phyloP scores from a whole-genome alignment of 768 basidiomycete species.

The Basidioascus undulatus region DNA sequence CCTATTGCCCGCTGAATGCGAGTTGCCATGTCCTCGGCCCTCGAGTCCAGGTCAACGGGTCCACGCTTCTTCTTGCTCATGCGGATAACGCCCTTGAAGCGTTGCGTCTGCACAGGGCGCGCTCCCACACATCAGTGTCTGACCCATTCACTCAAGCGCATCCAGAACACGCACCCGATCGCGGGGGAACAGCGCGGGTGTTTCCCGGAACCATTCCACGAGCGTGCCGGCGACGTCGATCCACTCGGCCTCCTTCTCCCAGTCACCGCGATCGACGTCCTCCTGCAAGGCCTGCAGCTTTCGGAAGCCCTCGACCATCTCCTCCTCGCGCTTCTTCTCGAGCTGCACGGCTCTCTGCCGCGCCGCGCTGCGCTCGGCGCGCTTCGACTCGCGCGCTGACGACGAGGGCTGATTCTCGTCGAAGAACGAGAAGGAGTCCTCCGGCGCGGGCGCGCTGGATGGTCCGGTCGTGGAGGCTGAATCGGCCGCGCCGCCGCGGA shows the following conservation, averaged over 20 bases:
- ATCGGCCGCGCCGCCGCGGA: too few species aligned
- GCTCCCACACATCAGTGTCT: slow-evolving; percentile 7
- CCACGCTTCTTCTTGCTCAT: slow-evolving; percentile 2
- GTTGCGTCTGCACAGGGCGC: not conserved
- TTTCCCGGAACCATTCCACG: slow-evolving; percentile 71
- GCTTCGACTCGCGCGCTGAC: slow-evolving; percentile 1
- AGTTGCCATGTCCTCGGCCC: slow-evolving; percentile 18
- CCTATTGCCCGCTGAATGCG: slow-evolving; percentile 18
- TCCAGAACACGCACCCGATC: slow-evolving; percentile 32
- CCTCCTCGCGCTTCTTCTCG: slow-evolving; percentile 41
- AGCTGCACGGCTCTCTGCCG: slow-evolving; percentile 19
- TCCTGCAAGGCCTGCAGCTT: slow-evolving; percentile 27
- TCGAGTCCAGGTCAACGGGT: slow-evolving; percentile 12
- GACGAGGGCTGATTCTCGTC: slow-evolving; percentile 24
- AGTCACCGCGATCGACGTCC: slow-evolving; percentile 21
- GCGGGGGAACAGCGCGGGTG: slow-evolving; percentile 54
- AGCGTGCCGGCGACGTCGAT: slow-evolving; percentile 60
- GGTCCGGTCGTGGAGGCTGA: not conserved
- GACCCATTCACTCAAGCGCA: not conserved
- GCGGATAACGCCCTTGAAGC: slow-evolving; percentile 8
- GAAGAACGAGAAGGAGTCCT: slow-evolving; percentile 28
- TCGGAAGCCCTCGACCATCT: slow-evolving; percentile 33
- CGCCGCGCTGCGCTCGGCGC: slow-evolving; percentile 27
- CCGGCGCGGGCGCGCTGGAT: not conserved
- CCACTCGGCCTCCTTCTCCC: slow-evolving; percentile 34